phyloP scores from a whole-genome alignment of 495 filamentous ascomycete species.

The Oleoguttula mirabilis region DNA sequence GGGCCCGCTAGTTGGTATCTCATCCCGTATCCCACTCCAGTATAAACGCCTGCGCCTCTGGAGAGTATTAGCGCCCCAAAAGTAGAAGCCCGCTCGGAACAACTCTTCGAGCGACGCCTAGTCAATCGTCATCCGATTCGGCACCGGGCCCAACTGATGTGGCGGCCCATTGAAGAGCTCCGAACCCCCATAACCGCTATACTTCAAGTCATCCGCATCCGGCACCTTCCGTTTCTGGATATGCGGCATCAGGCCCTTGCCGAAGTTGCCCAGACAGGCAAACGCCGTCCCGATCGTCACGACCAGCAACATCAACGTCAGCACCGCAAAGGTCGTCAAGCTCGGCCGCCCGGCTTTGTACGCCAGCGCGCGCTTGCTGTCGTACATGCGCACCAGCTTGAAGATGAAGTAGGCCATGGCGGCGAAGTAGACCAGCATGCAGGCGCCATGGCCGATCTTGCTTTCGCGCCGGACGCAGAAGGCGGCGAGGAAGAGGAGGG shows the following conservation, averaged over 20 bases:
- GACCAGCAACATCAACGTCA: slow-evolving; percentile 79
- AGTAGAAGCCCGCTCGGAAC: too few species aligned
- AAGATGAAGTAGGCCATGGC: slow-evolving; percentile 94
- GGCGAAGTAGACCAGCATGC: slow-evolving; percentile 78
- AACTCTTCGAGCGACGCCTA: not conserved
- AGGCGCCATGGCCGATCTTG: slow-evolving; percentile 57
- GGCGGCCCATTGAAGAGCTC: not conserved
- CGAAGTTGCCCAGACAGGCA: slow-evolving; percentile 81
- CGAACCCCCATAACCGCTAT: slow-evolving; percentile 2
- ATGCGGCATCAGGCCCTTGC: slow-evolving; percentile 79
- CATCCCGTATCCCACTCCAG: too few species aligned
- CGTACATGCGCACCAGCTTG: slow-evolving; percentile 94
- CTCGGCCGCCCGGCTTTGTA: slow-evolving; percentile 67
- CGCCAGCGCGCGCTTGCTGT: slow-evolving; percentile 29
- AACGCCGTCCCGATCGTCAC: slow-evolving; percentile 80
- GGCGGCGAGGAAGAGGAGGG: slow-evolving; percentile 73
- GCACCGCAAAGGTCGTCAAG: slow-evolving; percentile 84
- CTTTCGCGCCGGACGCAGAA: slow-evolving; percentile 75
- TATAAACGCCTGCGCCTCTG: too few species aligned
- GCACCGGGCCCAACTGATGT: slow-evolving; percentile 6
- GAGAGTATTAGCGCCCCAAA: too few species aligned
- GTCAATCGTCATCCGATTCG: slow-evolving; percentile 15
- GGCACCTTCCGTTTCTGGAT: slow-evolving; percentile 51
- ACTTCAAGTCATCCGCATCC: slow-evolving; percentile 54
- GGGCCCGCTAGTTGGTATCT: too few species aligned